Base-by-base conservation (phyloP, 2,329 filamentous ascomycete species). In the Aspergillus fumigatiaffinis region DNA sequence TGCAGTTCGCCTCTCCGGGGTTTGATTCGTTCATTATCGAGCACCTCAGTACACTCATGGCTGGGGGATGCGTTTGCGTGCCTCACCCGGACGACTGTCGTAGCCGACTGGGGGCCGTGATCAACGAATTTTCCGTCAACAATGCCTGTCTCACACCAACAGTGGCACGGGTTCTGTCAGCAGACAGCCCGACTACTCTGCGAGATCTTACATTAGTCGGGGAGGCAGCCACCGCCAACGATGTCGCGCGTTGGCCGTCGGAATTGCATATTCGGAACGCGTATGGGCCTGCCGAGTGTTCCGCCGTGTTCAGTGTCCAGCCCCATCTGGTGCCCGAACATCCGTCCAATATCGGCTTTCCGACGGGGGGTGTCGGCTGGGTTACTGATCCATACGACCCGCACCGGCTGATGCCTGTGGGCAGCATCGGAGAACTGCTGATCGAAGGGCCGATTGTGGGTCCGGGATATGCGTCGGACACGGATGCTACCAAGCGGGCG, bases 71-170 rank as follows among this genome's bases (percentile, higher is more conserved):
- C 17, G 51, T 65, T 1, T 65, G 63, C 21, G 54, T 65, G 6
- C 63, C 61, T 0, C 52, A 59, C 1, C 17, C 50, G 3, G 28
- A 17, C 3, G 54, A 63, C n/a, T 59, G 59, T 38, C 56, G 56
- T 3, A 60, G 76, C 50, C 73, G 81, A 48, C 73, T 84, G 4
- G 69, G 71, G 0, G 75, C 74, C 0, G 74, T 73, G 0, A 79
- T 85, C 25, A 73, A 76, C 0, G 79, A 26, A 21, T 57, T 81
- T 72, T 67, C 76, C 8, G 77, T 80, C 29, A 80, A 75, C 35
- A 79, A 76, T 75, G 79, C 77, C 1, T 80, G 82, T 64, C 77
- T 87, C 68, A 87, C 84, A 0, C 80, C 83, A 0, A 76, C 81
- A 0, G 76, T 86, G 14, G 82, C 82, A 0, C 61, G 72, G 8